phyloP scores from a whole-genome alignment of 139 green algal genomes.

The Tetradesmus obliquus region DNA sequence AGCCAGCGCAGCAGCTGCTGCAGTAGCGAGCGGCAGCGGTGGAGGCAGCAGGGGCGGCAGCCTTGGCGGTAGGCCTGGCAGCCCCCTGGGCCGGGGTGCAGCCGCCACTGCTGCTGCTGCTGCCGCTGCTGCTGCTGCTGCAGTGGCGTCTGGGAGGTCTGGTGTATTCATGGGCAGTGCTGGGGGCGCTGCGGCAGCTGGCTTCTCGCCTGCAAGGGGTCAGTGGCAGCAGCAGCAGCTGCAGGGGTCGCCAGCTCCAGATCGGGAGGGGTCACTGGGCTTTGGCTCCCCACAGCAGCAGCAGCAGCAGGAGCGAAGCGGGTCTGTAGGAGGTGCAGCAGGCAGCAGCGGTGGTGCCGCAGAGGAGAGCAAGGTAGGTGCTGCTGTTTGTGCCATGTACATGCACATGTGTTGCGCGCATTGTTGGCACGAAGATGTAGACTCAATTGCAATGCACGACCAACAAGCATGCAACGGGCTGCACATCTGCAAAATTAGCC shows the following conservation, averaged over 20 bases:
- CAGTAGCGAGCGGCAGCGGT: background rate
- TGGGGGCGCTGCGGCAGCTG: too few relatives aligned
- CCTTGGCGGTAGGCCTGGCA: background rate
- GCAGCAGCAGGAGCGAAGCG: background rate
- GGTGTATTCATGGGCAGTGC: background rate
- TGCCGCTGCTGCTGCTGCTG: background rate
- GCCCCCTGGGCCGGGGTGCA: too few relatives aligned
- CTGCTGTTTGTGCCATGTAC: background rate
- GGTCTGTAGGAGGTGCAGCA: background rate
- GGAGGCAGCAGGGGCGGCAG: background rate
- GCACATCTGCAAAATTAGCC: too few relatives aligned
- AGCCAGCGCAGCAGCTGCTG: background rate
- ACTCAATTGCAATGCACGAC: too few relatives aligned
- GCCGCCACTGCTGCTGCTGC: background rate
- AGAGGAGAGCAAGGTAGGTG: background rate
- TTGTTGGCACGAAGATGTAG: too few relatives aligned
- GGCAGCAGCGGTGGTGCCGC: background rate
- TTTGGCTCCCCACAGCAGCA: background rate
- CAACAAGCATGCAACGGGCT: too few relatives aligned
- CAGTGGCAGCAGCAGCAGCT: background rate
- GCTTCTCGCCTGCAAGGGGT: background rate
- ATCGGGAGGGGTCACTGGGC: background rate
- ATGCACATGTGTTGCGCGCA: too few relatives aligned
- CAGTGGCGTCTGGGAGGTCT: background rate
- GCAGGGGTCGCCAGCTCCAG: background rate